phyloP scores from a whole-genome alignment of 352 stramenopile genomes.

The Peronospora belbahrii region DNA sequence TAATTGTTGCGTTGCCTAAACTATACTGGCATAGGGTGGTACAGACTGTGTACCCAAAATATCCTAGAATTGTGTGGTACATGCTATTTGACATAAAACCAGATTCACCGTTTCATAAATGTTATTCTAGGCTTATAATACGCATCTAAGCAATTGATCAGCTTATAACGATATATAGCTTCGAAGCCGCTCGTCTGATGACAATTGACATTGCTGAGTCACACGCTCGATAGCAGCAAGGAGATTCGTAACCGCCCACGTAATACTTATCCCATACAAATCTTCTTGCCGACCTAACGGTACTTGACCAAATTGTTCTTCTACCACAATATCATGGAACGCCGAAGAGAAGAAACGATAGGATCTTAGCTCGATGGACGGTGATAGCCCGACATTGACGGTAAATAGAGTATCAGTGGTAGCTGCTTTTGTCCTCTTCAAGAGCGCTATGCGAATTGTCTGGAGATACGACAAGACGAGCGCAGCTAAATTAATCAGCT shows the following conservation, averaged over 20 bases:
- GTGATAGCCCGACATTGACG: neutral
- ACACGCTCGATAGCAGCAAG: slow-evolving; percentile 42
- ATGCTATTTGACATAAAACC: too few species aligned
- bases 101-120: too few species aligned
- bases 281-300: slow-evolving; percentile 12
- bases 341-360: slow-evolving; percentile 15
- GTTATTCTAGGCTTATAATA: too few species aligned
- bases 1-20: too few species aligned
- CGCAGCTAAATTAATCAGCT: slow-evolving; percentile 23
- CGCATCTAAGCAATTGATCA: slow-evolving; percentile 13
- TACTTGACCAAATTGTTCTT: slow-evolving; percentile 2
- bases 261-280: slow-evolving; percentile 46
- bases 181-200: slow-evolving; percentile 23
- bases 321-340: slow-evolving; percentile 19
- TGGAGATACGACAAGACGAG: slow-evolving; percentile 31
- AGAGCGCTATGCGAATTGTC: slow-evolving; percentile 23
- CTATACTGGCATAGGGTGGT: too few species aligned
- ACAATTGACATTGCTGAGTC: slow-evolving; percentile 30
- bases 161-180: slow-evolving; percentile 4
- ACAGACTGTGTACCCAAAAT: too few species aligned
- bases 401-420: slow-evolving; percentile 13
- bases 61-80: too few species aligned
- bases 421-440: slow-evolving; percentile 14
- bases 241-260: slow-evolving; percentile 38
- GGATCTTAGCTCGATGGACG: slow-evolving; percentile 4